These are phyloP conservation scores for Entonaema liquescens DNA, from an alignment of 495 filamentous ascomycete species.

Conservation along the genomic window DNA sequence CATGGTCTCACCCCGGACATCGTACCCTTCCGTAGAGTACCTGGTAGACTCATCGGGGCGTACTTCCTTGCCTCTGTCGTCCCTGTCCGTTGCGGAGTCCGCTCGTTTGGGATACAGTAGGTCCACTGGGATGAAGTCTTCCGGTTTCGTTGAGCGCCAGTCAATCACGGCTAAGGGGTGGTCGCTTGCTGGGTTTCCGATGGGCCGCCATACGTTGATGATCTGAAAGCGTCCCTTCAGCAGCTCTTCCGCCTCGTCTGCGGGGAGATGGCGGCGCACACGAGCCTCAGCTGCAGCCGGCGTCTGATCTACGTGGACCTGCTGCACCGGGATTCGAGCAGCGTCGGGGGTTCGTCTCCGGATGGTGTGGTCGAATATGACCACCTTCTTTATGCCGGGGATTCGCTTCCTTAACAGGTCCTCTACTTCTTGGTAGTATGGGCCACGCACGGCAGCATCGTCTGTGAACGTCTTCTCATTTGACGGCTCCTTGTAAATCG, in stretches of 20 bases:
- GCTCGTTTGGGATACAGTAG: slow-evolving; percentile 76
- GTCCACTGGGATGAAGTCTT: slow-evolving; percentile 72
- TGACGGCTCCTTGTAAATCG: slow-evolving; percentile 47
- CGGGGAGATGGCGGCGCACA: slow-evolving; percentile 68
- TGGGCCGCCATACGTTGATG: slow-evolving; percentile 86
- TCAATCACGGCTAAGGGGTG: slow-evolving; percentile 77
- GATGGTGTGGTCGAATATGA: slow-evolving; percentile 91
- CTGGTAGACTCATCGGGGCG: slow-evolving; percentile 37
- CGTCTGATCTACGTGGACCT: slow-evolving; percentile 88
- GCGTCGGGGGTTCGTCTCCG: slow-evolving; percentile 64
- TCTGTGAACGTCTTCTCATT: slow-evolving; percentile 65
- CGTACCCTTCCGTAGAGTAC: slow-evolving; percentile 52
- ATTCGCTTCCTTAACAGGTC: slow-evolving; percentile 67
- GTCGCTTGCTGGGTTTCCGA: slow-evolving; percentile 70
- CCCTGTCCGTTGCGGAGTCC: slow-evolving; percentile 35
- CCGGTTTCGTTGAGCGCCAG: slow-evolving; percentile 65
- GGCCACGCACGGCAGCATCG: slow-evolving; percentile 66
- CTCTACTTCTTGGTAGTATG: slow-evolving; percentile 87
- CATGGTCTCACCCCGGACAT: slow-evolving; percentile 51
- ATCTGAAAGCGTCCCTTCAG: slow-evolving; percentile 72
- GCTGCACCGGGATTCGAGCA: slow-evolving; percentile 69
- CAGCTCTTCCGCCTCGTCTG: slow-evolving; percentile 64
- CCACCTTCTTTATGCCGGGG: slow-evolving; percentile 67
- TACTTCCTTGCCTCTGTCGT: slow-evolving; percentile 51
- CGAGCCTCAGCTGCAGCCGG: slow-evolving; percentile 66